Conservation (phyloP, 768 basidiomycete species). For the Psilocybe cyanescens region DNA sequence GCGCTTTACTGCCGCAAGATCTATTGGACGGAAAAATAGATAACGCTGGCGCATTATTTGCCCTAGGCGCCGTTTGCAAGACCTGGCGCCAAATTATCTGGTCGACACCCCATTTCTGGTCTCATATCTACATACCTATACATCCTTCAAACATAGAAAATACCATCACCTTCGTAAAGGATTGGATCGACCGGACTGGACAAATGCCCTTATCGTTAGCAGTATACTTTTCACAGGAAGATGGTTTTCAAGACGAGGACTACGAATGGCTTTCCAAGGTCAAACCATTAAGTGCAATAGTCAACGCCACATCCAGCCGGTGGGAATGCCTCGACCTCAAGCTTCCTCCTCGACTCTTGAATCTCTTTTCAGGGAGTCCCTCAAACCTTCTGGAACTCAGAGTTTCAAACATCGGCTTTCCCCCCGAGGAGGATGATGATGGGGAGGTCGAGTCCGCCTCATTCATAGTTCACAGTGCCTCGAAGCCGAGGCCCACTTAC, state of each 20-base stretch:
- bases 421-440: no score
- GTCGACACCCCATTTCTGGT: background rate
- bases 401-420: background rate
- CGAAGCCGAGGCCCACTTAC: background rate
- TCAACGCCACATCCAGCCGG: background rate
- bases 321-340: background rate
- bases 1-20: background rate
- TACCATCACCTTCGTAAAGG: background rate
- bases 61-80: background rate
- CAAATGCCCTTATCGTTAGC: background rate
- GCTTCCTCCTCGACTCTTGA: background rate
- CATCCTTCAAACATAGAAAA: background rate
- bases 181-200: background rate
- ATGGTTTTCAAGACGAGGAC: background rate
- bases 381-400: background rate
- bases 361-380: background rate
- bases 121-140: background rate
- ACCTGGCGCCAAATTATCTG: background rate
- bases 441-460: no score
- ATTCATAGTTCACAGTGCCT: background rate
- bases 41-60: background rate
- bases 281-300: background rate
- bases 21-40: background rate
- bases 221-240: no score
- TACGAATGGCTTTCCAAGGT: no score